Conservation (phyloP, 306 rosid species). For the Dalbergia cultrata region DNA sequence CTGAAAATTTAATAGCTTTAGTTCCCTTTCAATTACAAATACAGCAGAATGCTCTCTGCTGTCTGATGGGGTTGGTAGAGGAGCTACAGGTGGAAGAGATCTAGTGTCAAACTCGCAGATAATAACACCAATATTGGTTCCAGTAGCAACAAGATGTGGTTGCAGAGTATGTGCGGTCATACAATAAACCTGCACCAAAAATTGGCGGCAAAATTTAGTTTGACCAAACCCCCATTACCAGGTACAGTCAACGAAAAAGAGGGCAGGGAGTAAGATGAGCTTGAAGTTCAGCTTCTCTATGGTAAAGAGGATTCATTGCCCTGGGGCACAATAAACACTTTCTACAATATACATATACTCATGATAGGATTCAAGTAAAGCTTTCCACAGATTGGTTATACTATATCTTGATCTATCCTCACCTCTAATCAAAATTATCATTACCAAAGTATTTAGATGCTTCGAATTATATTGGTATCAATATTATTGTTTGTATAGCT, state of each 20-base stretch:
- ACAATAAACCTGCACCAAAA: conserved; percentile 85
- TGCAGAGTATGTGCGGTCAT: conserved; percentile 95
- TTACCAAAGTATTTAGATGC: conserved; percentile 30
- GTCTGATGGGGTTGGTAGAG: conserved; percentile 87
- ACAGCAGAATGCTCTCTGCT: conserved; percentile 94
- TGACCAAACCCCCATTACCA: conserved; percentile 36
- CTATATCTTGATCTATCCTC: conserved; percentile 25
- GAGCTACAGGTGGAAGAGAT: conserved; percentile 97
- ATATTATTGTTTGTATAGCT: conserved; percentile 25
- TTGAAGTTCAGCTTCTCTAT: conserved; percentile 17
- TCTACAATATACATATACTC: conserved; percentile 29
- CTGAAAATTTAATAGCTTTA: conserved; percentile 90
- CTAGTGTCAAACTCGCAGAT: conserved; percentile 94
- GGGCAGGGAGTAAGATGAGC: conserved; percentile 15
- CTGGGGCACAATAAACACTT: conserved; percentile 23
- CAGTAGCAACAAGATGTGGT: conserved; percentile 98
- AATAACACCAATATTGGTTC: conserved; percentile 95
- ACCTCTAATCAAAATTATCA: conserved; percentile 21
- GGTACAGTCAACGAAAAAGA: conserved; percentile 39
- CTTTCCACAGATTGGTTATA: conserved; percentile 10
- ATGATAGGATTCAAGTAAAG: conserved; percentile 40
- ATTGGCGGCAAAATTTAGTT: conserved; percentile 35
- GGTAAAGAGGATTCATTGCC: conserved; percentile 31
- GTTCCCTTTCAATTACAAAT: conserved; percentile 89
- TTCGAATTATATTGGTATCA: conserved; percentile 40